phyloP scores from a whole-genome alignment of 2,329 filamentous ascomycete species.

The Pseudonectria foliicola region DNA sequence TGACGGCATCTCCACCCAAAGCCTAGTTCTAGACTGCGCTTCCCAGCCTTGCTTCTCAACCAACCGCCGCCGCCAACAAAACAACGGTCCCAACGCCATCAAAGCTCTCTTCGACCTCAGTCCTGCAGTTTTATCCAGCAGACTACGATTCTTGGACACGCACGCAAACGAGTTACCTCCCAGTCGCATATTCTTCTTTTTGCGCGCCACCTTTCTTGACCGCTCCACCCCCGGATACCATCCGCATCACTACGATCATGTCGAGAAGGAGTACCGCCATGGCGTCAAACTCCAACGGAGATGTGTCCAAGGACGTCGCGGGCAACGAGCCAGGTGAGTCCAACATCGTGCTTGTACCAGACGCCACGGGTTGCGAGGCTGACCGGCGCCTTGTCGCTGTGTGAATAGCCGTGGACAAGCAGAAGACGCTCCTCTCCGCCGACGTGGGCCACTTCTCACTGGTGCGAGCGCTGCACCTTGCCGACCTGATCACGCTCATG shows the following conservation, averaged over 20 bases:
- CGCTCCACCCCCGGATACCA: slow-evolving; percentile 1
- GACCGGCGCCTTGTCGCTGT: neutral
- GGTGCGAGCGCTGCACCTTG: slow-evolving; percentile 64
- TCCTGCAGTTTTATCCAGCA: too few species aligned
- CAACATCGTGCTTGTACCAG: slow-evolving; percentile 1
- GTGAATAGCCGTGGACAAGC: slow-evolving; percentile 59
- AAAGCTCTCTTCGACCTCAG: too few species aligned
- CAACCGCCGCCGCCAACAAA: too few species aligned
- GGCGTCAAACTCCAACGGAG: slow-evolving; percentile 21
- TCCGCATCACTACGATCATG: slow-evolving; percentile 37
- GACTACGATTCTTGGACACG: too few species aligned
- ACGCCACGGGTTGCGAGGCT: slow-evolving; percentile 1
- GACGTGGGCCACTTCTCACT: slow-evolving; percentile 69
- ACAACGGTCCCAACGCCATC: too few species aligned
- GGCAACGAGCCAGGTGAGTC: slow-evolving; percentile 28
- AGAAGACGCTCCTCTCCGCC: slow-evolving; percentile 63
- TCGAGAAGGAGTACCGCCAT: slow-evolving; percentile 52
- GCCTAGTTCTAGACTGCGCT: slow-evolving; percentile 18
- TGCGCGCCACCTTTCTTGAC: neutral
- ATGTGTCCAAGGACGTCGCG: slow-evolving; percentile 21
- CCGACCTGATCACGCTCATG: slow-evolving; percentile 77
- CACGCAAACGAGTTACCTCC: neutral
- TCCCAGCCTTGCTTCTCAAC: slow-evolving; percentile 9
- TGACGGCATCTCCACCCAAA: slow-evolving; percentile 21
- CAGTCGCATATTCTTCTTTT: neutral